A percentile compares a stretch with the other conserved stretches of the same genome.
phyloP scores from a whole-genome alignment of 2,329 filamentous ascomycete species.

The Alternaria arborescens region DNA sequence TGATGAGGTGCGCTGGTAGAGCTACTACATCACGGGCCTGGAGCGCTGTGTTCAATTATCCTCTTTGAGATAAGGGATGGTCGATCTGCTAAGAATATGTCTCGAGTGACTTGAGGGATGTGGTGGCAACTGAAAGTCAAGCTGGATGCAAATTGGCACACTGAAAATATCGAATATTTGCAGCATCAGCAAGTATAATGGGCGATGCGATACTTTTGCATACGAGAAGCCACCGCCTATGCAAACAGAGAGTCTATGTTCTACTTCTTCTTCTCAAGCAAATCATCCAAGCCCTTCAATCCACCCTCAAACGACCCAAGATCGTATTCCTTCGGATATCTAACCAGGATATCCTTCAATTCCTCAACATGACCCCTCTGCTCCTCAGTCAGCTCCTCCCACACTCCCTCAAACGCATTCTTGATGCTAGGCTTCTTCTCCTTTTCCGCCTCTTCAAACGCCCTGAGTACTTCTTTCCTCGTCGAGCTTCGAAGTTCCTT shows the following conservation, averaged over 20 bases:
- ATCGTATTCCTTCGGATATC: constrained; percentile 94
- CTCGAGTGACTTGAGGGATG: background rate
- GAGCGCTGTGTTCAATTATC: background rate
- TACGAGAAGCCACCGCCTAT: background rate
- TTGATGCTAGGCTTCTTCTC: constrained; percentile 79
- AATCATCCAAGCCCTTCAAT: constrained; percentile 65
- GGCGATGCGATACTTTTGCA: background rate
- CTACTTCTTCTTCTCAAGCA: constrained; percentile 32
- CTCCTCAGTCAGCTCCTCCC: constrained; percentile 85
- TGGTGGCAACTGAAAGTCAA: background rate
- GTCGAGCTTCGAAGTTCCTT: constrained; percentile 71
- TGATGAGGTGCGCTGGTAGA: background rate
- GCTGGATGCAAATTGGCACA: background rate
- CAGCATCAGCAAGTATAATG: background rate
- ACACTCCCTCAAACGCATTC: constrained; percentile 85
- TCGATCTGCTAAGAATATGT: background rate
- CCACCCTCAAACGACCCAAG: constrained; percentile 78
- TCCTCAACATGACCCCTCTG: constrained; percentile 77
- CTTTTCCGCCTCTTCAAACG: constrained; percentile 83
- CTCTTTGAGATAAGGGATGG: background rate
- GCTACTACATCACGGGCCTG: background rate
- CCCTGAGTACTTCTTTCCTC: constrained; percentile 79
- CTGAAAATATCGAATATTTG: background rate
- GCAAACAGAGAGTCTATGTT: background rate
- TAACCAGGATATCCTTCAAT: constrained; percentile 78